Conservation (phyloP, 257 asterid genomes). For the Linaria vulgaris region DNA sequence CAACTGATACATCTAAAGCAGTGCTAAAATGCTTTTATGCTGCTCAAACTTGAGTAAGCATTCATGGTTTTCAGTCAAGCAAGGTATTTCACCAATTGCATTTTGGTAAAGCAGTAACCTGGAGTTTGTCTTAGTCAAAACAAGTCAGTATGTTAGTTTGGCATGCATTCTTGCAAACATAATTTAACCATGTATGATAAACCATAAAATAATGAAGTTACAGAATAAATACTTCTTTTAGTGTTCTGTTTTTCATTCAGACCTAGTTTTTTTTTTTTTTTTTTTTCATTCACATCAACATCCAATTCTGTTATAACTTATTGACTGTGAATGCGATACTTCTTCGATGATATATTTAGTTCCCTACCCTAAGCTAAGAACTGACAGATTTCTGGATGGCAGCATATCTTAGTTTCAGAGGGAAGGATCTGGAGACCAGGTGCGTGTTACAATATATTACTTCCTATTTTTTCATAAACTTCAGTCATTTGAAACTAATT, state of each 20-base stretch:
- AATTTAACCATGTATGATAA: too few relatives aligned
- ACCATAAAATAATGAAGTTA: too few relatives aligned
- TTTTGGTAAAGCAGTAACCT: too few relatives aligned
- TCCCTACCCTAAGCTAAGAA: conserved; percentile 25
- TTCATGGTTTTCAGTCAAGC: too few relatives aligned
- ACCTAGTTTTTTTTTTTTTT: too few relatives aligned
- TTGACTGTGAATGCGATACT: conserved; percentile 1
- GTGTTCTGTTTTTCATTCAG: neutral
- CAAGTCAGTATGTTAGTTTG: too few relatives aligned
- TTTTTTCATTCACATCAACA: conserved; percentile 7
- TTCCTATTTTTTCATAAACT: conserved; percentile 4
- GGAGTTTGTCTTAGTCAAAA: too few relatives aligned
- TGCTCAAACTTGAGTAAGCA: conserved; percentile 14
- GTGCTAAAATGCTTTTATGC: conserved; percentile 7
- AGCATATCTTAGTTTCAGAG: conserved; percentile 17
- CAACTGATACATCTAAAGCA: conserved; percentile 10
- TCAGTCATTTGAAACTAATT: conserved; percentile 8
- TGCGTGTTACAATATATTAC: neutral
- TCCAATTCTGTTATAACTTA: conserved; percentile 25
- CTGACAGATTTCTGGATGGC: conserved; percentile 16
- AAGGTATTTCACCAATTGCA: too few relatives aligned
- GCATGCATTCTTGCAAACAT: too few relatives aligned
- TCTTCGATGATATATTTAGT: neutral
- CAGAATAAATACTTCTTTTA: too few relatives aligned
- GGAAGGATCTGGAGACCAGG: conserved; percentile 8